Base-by-base conservation (phyloP, 805 yeast genomes). In the Yamadazyma philogaea region DNA sequence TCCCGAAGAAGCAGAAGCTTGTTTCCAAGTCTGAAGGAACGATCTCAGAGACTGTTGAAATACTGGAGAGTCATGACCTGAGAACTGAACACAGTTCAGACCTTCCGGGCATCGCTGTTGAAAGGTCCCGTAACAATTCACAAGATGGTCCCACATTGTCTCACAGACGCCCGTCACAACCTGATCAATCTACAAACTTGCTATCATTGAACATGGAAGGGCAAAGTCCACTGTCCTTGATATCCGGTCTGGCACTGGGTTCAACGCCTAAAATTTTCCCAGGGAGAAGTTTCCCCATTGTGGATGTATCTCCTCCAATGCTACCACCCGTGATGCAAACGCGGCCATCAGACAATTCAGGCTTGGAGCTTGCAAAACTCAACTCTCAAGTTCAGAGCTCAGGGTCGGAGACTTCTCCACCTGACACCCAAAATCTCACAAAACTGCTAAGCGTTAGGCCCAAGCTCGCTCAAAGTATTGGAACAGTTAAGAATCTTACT, bases 391-490 rank as follows among this genome's bases (percentile, higher is more conserved):
- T 34, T 22, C 37, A 34, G 14, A 22, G 18, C 12, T 19, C 27
- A 15, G 21, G 37, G 8, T 14, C 27, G 21, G 28, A 22, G 2
- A 19, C 21, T 12, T 15, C 37, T 7, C 22, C 37, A 3, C 30
- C 37, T 4, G 28, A 21, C 7, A n/a, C 18, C 19, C 30, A 21
- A 20, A 18, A 33, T 20, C 24, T 34, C 12, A 22, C 37, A 12
- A n/a, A 18, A 8, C 7, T 34, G 5, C 28, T 34, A n/a, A 22
- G 22, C 22, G 37, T 21, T 17, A 34, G 22, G 16, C 17, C 37
- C 11, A 21, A 34, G 15, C 26, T 34, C 7, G 30, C 37, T 21
- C 30, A 34, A 22, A 21, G 37, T n/a, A 34, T 34, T 7, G 30
- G 30, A 15, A 34, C 18, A 17, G 37, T 20, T 8, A 12, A 15